Percentiles rank a stretch among this genome's conserved stretches.
These are phyloP conservation scores for Megacollybia platyphylla DNA, from an alignment of 1,284 basidiomycete species.

Conservation along the genomic window DNA sequence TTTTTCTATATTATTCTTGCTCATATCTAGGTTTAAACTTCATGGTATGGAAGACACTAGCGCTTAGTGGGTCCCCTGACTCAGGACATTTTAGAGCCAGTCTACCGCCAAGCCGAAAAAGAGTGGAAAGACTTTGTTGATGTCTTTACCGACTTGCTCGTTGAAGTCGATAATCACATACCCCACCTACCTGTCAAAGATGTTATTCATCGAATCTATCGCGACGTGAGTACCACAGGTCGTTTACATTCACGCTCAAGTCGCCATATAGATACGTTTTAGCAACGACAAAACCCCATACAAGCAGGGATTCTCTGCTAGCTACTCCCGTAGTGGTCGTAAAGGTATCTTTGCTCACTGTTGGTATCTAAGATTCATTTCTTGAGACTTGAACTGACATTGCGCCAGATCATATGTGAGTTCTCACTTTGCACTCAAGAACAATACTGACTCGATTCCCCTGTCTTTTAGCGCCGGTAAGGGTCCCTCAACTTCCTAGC, in stretches of 20 bases:
- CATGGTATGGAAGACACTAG: constrained; percentile 32
- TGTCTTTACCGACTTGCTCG: constrained; percentile 49
- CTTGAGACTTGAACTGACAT: constrained; percentile 4
- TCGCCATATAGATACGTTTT: constrained; percentile 63
- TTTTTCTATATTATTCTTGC: constrained; percentile 1
- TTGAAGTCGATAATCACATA: constrained; percentile 63
- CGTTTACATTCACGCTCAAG: background rate
- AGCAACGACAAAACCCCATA: constrained; percentile 92
- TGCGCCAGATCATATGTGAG: constrained; percentile 32
- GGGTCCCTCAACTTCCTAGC: background rate
- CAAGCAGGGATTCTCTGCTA: constrained; percentile 68
- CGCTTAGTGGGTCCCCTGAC: background rate
- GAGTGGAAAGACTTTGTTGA: constrained; percentile 84
- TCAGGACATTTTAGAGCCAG: constrained; percentile 44
- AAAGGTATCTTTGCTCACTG: constrained; percentile 72
- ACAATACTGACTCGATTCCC: background rate
- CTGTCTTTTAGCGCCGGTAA: constrained; percentile 9
- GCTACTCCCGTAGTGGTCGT: constrained; percentile 67
- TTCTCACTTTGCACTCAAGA: constrained; percentile 1
- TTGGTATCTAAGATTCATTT: constrained; percentile 16
- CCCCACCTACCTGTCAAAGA: constrained; percentile 81
- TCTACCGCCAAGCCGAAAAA: constrained; percentile 71
- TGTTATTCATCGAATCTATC: constrained; percentile 74
- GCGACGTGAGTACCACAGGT: constrained; percentile 43
- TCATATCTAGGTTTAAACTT: constrained; percentile 52